Conservation (phyloP, 2,329 filamentous ascomycete genomes). For the Aspergillus sp. region DNA sequence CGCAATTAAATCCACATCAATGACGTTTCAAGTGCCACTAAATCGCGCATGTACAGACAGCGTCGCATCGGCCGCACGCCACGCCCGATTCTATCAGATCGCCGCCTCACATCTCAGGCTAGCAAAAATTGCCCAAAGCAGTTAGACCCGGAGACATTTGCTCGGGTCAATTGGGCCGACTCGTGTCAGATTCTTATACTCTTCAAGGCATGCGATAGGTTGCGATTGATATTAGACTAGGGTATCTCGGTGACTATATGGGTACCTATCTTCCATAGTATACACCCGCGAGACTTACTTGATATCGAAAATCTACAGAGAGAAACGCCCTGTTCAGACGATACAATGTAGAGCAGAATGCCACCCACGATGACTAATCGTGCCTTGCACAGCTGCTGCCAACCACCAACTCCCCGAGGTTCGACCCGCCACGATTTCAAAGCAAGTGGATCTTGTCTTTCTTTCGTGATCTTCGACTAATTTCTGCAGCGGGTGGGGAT, state of each 20-base stretch:
- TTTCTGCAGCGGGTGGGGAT: neutral
- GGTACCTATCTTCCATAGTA: neutral
- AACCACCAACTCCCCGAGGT: neutral
- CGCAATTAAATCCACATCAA: too few relatives aligned
- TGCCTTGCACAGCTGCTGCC: too few relatives aligned
- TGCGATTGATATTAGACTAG: neutral
- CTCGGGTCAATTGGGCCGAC: neutral
- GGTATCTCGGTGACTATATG: neutral
- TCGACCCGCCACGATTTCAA: slow-evolving; percentile 8
- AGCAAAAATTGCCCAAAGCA: neutral
- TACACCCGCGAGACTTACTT: neutral
- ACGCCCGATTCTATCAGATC: neutral
- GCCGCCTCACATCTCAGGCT: neutral
- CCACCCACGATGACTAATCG: too few relatives aligned
- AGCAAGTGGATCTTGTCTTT: slow-evolving; percentile 13
- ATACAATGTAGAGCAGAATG: too few relatives aligned
- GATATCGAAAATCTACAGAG: neutral
- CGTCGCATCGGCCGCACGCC: neutral
- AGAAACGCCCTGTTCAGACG: too few relatives aligned
- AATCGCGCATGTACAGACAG: neutral
- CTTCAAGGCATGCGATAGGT: neutral
- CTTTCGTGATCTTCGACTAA: neutral
- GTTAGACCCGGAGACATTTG: slow-evolving; percentile 9
- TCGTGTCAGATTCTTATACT: neutral
- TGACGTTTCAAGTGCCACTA: neutral